Base-by-base conservation (phyloP, 495 filamentous ascomycete species). In the Trichoderma asperelloides region DNA sequence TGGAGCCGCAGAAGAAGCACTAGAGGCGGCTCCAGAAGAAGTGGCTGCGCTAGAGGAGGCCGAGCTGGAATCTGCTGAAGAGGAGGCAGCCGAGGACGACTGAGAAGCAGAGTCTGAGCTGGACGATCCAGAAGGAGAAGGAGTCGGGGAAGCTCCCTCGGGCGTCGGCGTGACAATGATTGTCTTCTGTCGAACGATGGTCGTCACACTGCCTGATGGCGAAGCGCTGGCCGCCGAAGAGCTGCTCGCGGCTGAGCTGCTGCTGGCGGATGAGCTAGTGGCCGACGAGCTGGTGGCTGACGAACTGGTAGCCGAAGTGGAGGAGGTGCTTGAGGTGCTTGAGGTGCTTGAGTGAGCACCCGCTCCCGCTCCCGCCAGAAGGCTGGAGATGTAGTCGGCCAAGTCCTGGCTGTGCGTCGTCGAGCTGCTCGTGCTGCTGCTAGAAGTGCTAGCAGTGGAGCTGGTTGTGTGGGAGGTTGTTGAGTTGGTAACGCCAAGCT, bases 401-500 rank as follows among this genome's bases (percentile, higher is more conserved):
- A 51, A 21, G 11, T n/a, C 43, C 16, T 11, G 47, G n/a, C 9
- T 13, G 5, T 16, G 43, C 43, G 43, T 21, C 2, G 47, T 51
- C 47, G 47, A n/a, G 47, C 47, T 51, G 25, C n/a, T 51, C 16
- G 47, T 11, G 47, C 47, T 51, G 55, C 27, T 30, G 55, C 25
- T 30, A 9, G 23, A 27, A 25, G 23, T 60, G 25, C 25, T 21
- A 11, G 55, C 25, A 18, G 11, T 30, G 55, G 55, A 28, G 25
- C 25, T 60, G 25, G 12, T 30, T 9, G 25, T 30, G 2, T 13
- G 11, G 23, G 55, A 60, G 16, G 25, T 60, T 2, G 55, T 60
- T 43, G 47, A 37, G 55, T 66, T 84, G 57, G 73, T 71, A 68
- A 85, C 84, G 72, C 75, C 76, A 66, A 81, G 76, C 57, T 82